Evolutionary conservation across 2,329 filamentous ascomycete genomes (phyloP).

Genomic region (Aspergillus texensis): DNA sequence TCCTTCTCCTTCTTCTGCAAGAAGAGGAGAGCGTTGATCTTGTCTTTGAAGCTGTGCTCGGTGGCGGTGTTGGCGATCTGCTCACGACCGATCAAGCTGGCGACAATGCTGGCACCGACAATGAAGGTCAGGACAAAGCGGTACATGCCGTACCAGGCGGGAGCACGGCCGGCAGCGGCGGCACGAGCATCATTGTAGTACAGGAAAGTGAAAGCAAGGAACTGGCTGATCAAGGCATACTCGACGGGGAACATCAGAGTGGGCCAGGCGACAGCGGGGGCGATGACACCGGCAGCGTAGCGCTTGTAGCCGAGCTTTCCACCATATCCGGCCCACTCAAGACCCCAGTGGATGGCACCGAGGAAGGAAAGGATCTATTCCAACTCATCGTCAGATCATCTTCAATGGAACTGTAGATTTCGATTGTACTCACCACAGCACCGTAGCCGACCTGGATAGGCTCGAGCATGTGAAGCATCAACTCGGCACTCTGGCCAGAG

Average conservation of each 20-base stretch:
- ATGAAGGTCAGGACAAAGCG: conserved; percentile 91
- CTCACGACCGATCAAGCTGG: conserved; percentile 79
- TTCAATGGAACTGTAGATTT: neutral
- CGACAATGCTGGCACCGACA: conserved; percentile 78
- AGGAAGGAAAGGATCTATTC: conserved; percentile 84
- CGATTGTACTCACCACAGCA: conserved; percentile 65
- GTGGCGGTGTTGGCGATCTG: conserved; percentile 60
- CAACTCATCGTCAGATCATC: conserved; percentile 9
- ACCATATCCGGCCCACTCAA: conserved; percentile 77
- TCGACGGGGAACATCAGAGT: conserved; percentile 82
- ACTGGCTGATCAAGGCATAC: conserved; percentile 83
- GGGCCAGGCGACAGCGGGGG: conserved; percentile 84
- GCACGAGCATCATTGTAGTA: conserved; percentile 84
- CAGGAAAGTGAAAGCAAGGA: conserved; percentile 78
- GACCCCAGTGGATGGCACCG: conserved; percentile 89
- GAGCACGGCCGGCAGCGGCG: conserved; percentile 74
- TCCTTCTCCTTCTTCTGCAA: conserved; percentile 50
- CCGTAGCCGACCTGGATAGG: conserved; percentile 90
- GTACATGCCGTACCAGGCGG: conserved; percentile 84
- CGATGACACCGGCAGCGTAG: conserved; percentile 79
- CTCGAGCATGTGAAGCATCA: conserved; percentile 75
- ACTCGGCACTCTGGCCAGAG: conserved; percentile 69
- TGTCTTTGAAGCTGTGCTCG: conserved; percentile 48
- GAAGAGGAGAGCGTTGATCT: conserved; percentile 57
- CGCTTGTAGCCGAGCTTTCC: conserved; percentile 72